Evolutionary conservation across 108 stramenopile genomes (phyloP), one percentile per base, ranked within the genome.

Genomic region (Cyclotella cryptica): DNA sequence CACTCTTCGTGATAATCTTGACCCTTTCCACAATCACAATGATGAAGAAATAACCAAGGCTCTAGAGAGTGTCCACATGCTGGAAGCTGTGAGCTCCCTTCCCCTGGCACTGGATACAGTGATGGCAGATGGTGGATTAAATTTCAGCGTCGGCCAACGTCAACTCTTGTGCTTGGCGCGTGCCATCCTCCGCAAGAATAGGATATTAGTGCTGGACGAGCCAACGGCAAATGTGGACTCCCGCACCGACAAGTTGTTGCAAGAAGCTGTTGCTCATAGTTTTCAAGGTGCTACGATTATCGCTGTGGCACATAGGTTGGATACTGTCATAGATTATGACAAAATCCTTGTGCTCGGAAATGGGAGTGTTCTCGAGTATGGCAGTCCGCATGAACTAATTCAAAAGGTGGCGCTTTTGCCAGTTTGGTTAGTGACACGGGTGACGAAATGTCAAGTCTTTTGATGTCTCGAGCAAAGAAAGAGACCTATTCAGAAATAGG

Each of bases 161-260:
- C 99, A 99, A 75, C 83, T 99, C 11, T 77, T 99, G 3, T 98
- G 98, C 58, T 75, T 99, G 24, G 98, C 99, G 3, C 86, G 99
- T 39, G 97, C 96, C 1, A 88, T 98, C 58, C 71, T 98, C 19
- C 82, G 87, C 41, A 87, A 85, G 66, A 88, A 86, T 67, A 89
- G 87, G 58, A 88, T 98, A 45, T 80, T 98, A 8, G 75, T 96
- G 3, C 69, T 98, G 7, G 98, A 98, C 65, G 98, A 98, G 71
- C 92, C 97, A 24, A 97, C 95, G 3, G 96, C 97, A 11, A 91
- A 89, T 40, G 90, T 98, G 8, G 98, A 98, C 75, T 72, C 74
- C 19, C 85, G 83, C 9, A 97, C 96, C 1, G 97, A 97, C 74
- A 83, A 87, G 58, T 57, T 93, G 40, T 75, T 98, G 4, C 96